Conservation (phyloP, 805 yeast species). For the Grigorovia jiainica region DNA sequence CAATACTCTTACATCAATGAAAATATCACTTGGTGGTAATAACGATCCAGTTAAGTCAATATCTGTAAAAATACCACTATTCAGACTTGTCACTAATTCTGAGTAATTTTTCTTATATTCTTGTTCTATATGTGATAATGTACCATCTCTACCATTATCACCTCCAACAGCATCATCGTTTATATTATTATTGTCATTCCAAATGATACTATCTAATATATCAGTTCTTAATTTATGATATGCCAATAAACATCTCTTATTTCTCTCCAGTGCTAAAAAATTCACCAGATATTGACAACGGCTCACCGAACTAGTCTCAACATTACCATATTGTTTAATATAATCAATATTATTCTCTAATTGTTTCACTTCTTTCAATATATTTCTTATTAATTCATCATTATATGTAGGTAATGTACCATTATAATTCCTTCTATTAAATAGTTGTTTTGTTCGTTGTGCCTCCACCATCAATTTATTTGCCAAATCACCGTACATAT, state of each 20-base stretch:
- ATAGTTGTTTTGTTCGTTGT: slow-evolving; percentile 60
- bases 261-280: slow-evolving; percentile 70
- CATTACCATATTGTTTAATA: slow-evolving; percentile 28
- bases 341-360: slow-evolving; percentile 48
- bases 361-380: slow-evolving; percentile 63
- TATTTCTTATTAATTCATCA: slow-evolving; percentile 57
- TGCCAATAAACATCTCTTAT: slow-evolving; percentile 82
- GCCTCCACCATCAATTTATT: slow-evolving; percentile 80
- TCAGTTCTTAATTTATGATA: slow-evolving; percentile 67
- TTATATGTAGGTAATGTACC: slow-evolving; percentile 49
- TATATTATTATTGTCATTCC: slow-evolving; percentile 48
- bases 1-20: slow-evolving; percentile 86
- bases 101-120: slow-evolving; percentile 66
- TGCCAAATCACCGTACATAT: slow-evolving; percentile 86
- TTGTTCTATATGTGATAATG: slow-evolving; percentile 67
- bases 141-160: slow-evolving; percentile 29
- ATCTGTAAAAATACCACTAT: slow-evolving; percentile 64
- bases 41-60: slow-evolving; percentile 82
- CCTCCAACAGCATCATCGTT: slow-evolving; percentile 3
- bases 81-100: slow-evolving; percentile 63
- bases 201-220: slow-evolving; percentile 54
- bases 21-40: slow-evolving; percentile 84
- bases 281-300: slow-evolving; percentile 51
- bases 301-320: slow-evolving; percentile 35
- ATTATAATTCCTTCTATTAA: slow-evolving; percentile 16